Conservation (phyloP, 2,329 filamentous ascomycete genomes). For the Coleophoma cylindrospora region DNA sequence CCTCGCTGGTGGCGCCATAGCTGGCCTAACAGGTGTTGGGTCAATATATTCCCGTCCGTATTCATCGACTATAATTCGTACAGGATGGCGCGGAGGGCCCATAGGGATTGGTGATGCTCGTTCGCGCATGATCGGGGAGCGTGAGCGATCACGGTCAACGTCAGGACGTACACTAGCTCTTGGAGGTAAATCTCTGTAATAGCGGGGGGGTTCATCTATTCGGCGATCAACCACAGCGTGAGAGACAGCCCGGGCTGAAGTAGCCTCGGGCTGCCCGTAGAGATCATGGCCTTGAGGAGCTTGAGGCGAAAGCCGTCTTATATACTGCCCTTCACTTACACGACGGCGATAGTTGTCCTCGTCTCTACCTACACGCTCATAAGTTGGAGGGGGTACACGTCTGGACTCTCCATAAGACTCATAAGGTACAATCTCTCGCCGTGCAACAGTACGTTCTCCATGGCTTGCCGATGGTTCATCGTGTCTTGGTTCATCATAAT, state of each 20-base stretch:
- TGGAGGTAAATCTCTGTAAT: constrained; percentile 39
- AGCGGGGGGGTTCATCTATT: constrained; percentile 27
- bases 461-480: constrained; percentile 27
- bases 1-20: constrained; percentile 43
- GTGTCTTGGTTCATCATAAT: constrained; percentile 41
- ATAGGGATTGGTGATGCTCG: constrained; percentile 40
- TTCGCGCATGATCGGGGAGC: constrained; percentile 41
- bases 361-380: constrained; percentile 22
- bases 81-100: constrained; percentile 40
- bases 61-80: constrained; percentile 74
- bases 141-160: constrained; percentile 41
- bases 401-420: constrained; percentile 16
- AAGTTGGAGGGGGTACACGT: constrained; percentile 17
- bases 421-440: constrained; percentile 11
- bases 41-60: constrained; percentile 77
- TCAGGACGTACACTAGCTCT: constrained; percentile 45
- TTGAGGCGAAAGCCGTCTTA: constrained; percentile 20
- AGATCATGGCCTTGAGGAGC: constrained; percentile 19
- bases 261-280: constrained; percentile 16
- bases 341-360: constrained; percentile 19
- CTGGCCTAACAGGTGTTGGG: constrained; percentile 46
- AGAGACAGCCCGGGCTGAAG: constrained; percentile 19
- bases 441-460: constrained; percentile 13
- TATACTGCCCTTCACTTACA: constrained; percentile 13
- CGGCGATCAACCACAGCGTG: constrained; percentile 20